Percentiles rank a stretch among this genome's conserved stretches.
These are phyloP conservation scores for Thelonectria blattea DNA, from an alignment of 2,329 filamentous ascomycete species.

Conservation along the genomic window DNA sequence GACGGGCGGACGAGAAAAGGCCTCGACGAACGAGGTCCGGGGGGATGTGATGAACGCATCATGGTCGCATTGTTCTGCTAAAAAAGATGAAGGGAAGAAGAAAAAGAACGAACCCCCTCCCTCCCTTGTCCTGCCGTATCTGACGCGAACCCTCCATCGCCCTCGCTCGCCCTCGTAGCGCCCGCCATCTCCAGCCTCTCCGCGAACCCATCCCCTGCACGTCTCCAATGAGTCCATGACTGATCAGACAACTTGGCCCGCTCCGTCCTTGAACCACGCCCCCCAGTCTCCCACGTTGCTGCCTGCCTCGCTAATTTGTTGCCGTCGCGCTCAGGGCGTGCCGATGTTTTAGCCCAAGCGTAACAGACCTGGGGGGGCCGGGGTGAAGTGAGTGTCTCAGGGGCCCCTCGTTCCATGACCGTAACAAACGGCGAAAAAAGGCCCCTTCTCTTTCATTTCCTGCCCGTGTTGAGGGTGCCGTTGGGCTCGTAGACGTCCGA, in stretches of 20 bases:
- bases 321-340: neutral
- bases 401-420: neutral
- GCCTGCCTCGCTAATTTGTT: constrained; percentile 16
- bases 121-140: constrained; percentile 25
- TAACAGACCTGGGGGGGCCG: neutral
- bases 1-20: neutral
- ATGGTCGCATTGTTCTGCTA: constrained; percentile 24
- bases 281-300: constrained; percentile 17
- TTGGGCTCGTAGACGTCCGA: constrained; percentile 64
- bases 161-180: constrained; percentile 19
- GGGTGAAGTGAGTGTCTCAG: no score
- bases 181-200: constrained; percentile 26
- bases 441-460: constrained; percentile 38
- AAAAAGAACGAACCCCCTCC: neutral
- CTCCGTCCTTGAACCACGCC: neutral
- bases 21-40: neutral
- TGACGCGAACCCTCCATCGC: constrained; percentile 36
- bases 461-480: constrained; percentile 67
- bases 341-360: neutral
- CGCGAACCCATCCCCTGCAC: constrained; percentile 19
- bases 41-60: constrained; percentile 18
- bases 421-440: constrained; percentile 1
- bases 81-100: neutral
- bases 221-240: neutral
- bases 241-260: constrained; percentile 13